phyloP scores from a whole-genome alignment of 768 basidiomycete species.

The Russula griseocarnosa region DNA sequence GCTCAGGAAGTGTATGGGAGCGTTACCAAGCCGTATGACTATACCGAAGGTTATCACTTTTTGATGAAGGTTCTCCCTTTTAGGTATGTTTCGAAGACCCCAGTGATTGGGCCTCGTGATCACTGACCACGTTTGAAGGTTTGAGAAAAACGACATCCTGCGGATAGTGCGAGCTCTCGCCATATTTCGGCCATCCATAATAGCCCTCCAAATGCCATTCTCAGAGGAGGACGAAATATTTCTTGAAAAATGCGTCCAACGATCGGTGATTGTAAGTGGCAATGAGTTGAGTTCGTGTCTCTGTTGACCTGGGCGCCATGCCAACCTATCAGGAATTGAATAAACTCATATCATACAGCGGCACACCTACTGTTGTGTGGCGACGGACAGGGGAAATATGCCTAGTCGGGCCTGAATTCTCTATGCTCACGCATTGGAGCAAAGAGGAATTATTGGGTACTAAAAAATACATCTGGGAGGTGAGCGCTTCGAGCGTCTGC shows the following conservation, averaged over 20 bases:
- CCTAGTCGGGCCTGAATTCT: constrained; percentile 94
- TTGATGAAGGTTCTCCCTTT: constrained; percentile 89
- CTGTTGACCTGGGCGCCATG: constrained; percentile 14
- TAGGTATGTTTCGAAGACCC: constrained; percentile 51
- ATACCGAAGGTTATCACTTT: constrained; percentile 95
- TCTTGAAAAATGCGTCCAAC: constrained; percentile 92
- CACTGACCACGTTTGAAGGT: constrained; percentile 43
- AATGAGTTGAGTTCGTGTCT: constrained; percentile 13
- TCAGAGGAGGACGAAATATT: constrained; percentile 95
- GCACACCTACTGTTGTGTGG: constrained; percentile 97
- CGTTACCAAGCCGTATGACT: constrained; percentile 79
- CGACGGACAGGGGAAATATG: constrained; percentile 97
- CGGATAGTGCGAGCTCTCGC: constrained; percentile 93
- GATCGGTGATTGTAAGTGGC: constrained; percentile 73
- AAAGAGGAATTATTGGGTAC: constrained; percentile 69
- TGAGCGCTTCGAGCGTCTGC: constrained; percentile 30
- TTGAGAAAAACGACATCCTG: constrained; percentile 94
- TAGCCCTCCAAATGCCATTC: constrained; percentile 96
- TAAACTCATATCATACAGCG: constrained; percentile 94
- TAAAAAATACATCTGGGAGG: constrained; percentile 66
- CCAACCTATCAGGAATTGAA: constrained; percentile 70
- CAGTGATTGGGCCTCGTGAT: not conserved
- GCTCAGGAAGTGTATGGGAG: constrained; percentile 53
- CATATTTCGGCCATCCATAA: constrained; percentile 93
- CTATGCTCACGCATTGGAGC: constrained; percentile 88